Base-by-base conservation (phyloP, 305 asterid genomes). In the Caryopteris hybrid region DNA sequence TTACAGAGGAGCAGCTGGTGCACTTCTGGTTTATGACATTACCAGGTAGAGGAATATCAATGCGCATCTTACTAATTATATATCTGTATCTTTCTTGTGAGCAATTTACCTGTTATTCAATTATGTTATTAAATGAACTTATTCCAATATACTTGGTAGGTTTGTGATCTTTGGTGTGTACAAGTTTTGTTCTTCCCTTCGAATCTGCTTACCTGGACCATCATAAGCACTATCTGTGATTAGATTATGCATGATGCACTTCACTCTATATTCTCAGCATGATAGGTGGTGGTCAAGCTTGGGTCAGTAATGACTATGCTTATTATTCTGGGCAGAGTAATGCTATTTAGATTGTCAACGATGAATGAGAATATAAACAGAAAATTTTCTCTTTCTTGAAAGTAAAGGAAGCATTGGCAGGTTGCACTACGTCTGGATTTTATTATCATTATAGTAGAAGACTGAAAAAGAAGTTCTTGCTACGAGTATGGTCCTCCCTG, bases 1-100 rank as follows among this genome's bases (percentile, higher is more conserved):
- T 66, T 90, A 90, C 83, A 79, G 95, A 79, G 97, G 95, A 79
- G 95, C 97, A 57, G 95, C 95, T 61, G 96, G 96, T 27, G 96
- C 96, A 8, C 95, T 89, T 73, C 79, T 89, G 72, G 92, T 89
- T 66, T 88, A 88, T 76, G 95, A 90, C 72, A 86, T 88, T 46
- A 85, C 92, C 73, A 85, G 97, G 96, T 88, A 71, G 55, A 31
- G 10, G 29, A 50, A 45, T 61, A 31, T 1, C 47, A 57, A 11
- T 60, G 34, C 17, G 31, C 48, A 5, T 41, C 31, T 12, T 43
- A 13, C 47, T 58, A 23, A n/a, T 71, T 59, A 7, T 69, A 23
- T 36, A 46, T 10, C 5, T 23, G 21, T 48, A 46, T 33, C 58
- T 62, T 63, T 17, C 52, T 64, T 53, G 13, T 21, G 8, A 59